Evolutionary conservation across 208 protist species (phyloP).

Genomic region (Acanthamoeba triangularis): DNA sequence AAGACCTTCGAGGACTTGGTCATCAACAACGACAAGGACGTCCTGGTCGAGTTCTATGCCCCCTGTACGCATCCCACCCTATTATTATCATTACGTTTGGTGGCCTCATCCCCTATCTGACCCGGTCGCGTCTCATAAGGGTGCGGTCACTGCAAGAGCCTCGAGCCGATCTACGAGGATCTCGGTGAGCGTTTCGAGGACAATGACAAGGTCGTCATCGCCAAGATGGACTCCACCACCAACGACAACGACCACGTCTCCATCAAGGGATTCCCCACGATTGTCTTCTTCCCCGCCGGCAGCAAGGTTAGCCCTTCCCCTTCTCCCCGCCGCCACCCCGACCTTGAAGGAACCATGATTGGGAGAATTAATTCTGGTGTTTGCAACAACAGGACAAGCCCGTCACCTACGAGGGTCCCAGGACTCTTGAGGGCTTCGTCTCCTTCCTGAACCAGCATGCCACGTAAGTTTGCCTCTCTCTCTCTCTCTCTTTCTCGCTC

Average conservation of each 20-base stretch:
- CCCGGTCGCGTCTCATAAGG: slow-evolving; percentile 79
- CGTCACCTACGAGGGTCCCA: slow-evolving; percentile 79
- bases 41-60: slow-evolving; percentile 96
- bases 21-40: slow-evolving; percentile 83
- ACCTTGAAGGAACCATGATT: slow-evolving; percentile 16
- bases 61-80: slow-evolving; percentile 88
- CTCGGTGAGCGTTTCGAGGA: slow-evolving; percentile 82
- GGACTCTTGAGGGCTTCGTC: slow-evolving; percentile 77
- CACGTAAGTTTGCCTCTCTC: background rate
- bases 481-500: too few species aligned
- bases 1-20: slow-evolving; percentile 83
- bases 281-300: slow-evolving; percentile 84
- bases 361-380: background rate
- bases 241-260: slow-evolving; percentile 85
- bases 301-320: background rate
- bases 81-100: background rate
- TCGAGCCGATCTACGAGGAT: slow-evolving; percentile 85
- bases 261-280: slow-evolving; percentile 87
- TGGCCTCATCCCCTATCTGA: background rate
- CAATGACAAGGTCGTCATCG: slow-evolving; percentile 86
- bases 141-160: slow-evolving; percentile 96
- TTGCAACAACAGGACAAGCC: background rate
- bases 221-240: slow-evolving; percentile 87
- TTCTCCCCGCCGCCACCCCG: background rate
- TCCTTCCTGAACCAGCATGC: slow-evolving; percentile 78